phyloP scores from a whole-genome alignment of 2,329 filamentous ascomycete genomes.

The Taxawa tesnikishii region DNA sequence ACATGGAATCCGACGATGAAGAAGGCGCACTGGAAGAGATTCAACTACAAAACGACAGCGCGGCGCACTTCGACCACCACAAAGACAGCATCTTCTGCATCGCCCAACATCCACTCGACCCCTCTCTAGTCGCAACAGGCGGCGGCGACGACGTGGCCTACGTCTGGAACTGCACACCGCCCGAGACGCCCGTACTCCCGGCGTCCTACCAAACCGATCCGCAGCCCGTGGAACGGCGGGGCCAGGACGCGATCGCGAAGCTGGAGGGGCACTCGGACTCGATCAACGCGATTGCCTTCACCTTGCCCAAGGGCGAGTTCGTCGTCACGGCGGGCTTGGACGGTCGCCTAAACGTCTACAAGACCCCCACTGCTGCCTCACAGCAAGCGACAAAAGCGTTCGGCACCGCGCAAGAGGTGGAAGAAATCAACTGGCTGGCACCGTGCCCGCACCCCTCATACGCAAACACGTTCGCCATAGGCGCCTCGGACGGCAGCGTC shows the following conservation, averaged over 20 bases:
- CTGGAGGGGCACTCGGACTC: slow-evolving; percentile 89
- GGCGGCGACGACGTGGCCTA: slow-evolving; percentile 80
- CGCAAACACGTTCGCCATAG: slow-evolving; percentile 74
- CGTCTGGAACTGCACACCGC: slow-evolving; percentile 64
- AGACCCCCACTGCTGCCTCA: slow-evolving; percentile 14
- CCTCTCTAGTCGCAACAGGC: slow-evolving; percentile 73
- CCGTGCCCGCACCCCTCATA: slow-evolving; percentile 60
- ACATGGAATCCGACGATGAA: slow-evolving; percentile 66
- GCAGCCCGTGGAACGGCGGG: slow-evolving; percentile 41
- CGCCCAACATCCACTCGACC: slow-evolving; percentile 74
- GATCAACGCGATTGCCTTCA: slow-evolving; percentile 77
- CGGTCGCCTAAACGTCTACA: slow-evolving; percentile 56
- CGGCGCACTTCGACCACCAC: slow-evolving; percentile 83
- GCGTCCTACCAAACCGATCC: slow-evolving; percentile 60
- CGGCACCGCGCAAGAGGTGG: slow-evolving; percentile 74
- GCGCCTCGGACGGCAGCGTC: slow-evolving; percentile 80
- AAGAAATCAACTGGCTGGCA: slow-evolving; percentile 85
- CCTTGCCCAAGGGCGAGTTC: slow-evolving; percentile 69
- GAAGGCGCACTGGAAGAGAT: slow-evolving; percentile 55
- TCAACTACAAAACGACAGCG: slow-evolving; percentile 77
- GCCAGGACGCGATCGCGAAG: slow-evolving; percentile 55
- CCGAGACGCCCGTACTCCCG: slow-evolving; percentile 53
- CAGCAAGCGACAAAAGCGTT: slow-evolving; percentile 40
- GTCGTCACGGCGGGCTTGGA: slow-evolving; percentile 81
- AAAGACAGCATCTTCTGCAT: slow-evolving; percentile 91